Evolutionary conservation across 148 eudicot genomes (phyloP).

Genomic region (Rhododendron henanense): DNA sequence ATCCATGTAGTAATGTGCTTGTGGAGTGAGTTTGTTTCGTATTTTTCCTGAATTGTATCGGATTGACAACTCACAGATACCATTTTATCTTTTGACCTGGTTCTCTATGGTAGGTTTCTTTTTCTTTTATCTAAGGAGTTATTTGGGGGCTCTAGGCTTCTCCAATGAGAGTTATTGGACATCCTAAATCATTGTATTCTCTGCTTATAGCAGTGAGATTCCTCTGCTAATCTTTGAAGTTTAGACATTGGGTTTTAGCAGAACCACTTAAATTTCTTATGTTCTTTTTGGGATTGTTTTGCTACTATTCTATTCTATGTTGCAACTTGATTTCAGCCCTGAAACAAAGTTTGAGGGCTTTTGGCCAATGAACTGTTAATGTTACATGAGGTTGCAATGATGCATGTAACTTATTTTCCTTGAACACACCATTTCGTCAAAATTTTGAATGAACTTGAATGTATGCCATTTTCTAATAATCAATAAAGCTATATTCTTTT

Average conservation of each 20-base stretch:
- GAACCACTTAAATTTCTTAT: background rate
- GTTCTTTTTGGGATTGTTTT: background rate
- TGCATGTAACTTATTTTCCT: background rate
- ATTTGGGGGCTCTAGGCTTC: background rate
- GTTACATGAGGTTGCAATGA: background rate
- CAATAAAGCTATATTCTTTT: background rate
- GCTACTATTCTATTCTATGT: background rate
- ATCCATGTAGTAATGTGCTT: background rate
- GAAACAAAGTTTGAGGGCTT: conserved; percentile 1
- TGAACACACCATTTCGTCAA: background rate
- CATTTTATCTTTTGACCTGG: background rate
- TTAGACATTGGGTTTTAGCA: background rate
- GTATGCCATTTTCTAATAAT: background rate
- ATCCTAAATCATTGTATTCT: background rate
- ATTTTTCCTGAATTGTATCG: background rate
- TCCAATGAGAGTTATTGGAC: background rate
- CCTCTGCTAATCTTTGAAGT: background rate
- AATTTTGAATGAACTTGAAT: background rate
- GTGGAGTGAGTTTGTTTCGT: background rate
- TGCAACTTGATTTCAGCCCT: background rate
- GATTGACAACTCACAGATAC: background rate
- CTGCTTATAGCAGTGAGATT: background rate
- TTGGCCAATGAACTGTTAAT: background rate
- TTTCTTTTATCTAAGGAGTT: background rate
- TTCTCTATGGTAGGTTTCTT: background rate